Conservation (phyloP, 2,329 filamentous ascomycete species). For the Grosmannia clavigera region DNA sequence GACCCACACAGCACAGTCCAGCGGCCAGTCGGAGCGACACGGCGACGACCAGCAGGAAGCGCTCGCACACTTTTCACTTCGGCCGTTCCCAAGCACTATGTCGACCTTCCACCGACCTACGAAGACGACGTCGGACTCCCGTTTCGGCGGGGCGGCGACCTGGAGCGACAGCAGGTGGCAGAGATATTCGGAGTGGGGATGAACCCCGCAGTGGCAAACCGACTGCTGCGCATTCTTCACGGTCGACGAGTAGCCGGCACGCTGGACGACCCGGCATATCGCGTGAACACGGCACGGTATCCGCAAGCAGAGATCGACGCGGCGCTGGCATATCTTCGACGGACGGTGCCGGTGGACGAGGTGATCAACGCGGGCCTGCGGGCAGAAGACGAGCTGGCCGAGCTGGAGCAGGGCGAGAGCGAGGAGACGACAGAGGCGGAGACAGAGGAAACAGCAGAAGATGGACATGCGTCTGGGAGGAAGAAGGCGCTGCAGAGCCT, state of each 20-base stretch:
- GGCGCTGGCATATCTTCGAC: constrained; percentile 43
- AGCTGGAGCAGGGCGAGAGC: constrained; percentile 27
- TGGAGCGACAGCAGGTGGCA: constrained; percentile 33
- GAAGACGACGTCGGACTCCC: constrained; percentile 40
- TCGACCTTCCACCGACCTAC: constrained; percentile 45
- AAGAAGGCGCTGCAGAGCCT: not conserved
- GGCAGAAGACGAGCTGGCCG: constrained; percentile 49
- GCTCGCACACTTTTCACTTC: constrained; percentile 18
- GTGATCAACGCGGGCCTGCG: constrained; percentile 46
- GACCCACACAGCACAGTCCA: not conserved
- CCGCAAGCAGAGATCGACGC: constrained; percentile 26
- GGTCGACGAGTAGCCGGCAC: constrained; percentile 52
- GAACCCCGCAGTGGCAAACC: constrained; percentile 33
- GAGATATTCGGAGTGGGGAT: constrained; percentile 39
- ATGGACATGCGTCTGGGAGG: not conserved
- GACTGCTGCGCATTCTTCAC: constrained; percentile 45
- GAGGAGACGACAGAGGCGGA: not conserved
- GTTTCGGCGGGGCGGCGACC: constrained; percentile 36
- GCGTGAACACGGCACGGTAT: constrained; percentile 33
- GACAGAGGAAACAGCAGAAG: constrained; percentile 10
- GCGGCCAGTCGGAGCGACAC: constrained; percentile 1
- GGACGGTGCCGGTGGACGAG: constrained; percentile 44
- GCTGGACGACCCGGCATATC: constrained; percentile 43
- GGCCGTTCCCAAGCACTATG: constrained; percentile 37
- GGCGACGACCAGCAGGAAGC: not conserved